Conservation (phyloP, 495 filamentous ascomycete species). For the Thozetella sp. region DNA sequence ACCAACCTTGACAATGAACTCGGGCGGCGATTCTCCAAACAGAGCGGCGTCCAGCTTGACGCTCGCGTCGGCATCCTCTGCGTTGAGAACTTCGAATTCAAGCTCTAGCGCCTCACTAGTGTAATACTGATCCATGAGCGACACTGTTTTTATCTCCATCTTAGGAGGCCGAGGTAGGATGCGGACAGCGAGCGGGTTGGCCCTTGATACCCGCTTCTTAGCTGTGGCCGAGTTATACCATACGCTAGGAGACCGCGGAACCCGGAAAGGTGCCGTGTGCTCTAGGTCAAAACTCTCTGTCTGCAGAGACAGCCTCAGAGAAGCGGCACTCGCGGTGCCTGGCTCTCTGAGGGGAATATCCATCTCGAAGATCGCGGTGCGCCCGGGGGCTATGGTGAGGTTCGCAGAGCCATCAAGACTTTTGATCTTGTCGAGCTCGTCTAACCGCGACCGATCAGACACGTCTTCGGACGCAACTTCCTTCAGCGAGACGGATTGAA, state of each 20-base stretch:
- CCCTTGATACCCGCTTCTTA: constrained; percentile 47
- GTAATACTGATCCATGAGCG: constrained; percentile 73
- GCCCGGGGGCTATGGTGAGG: constrained; percentile 67
- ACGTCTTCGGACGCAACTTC: constrained; percentile 4
- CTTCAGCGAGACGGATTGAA: constrained; percentile 15
- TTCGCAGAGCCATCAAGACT: constrained; percentile 58
- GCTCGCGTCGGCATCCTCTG: constrained; percentile 79
- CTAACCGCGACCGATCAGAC: constrained; percentile 20
- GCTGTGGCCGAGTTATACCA: constrained; percentile 59
- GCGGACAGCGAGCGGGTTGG: constrained; percentile 54
- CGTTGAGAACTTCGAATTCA: constrained; percentile 72
- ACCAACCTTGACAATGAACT: constrained; percentile 40
- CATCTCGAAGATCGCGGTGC: constrained; percentile 72
- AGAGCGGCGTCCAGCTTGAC: constrained; percentile 69
- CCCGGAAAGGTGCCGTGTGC: constrained; percentile 58
- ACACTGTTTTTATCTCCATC: constrained; percentile 69
- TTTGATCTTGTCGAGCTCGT: constrained; percentile 25
- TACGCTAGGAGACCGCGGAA: constrained; percentile 31
- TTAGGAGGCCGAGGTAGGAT: constrained; percentile 92
- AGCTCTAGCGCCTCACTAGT: constrained; percentile 74
- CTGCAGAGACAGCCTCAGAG: constrained; percentile 62
- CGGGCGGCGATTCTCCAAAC: constrained; percentile 60
- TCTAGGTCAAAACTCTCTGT: constrained; percentile 69
- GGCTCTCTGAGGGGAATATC: constrained; percentile 77
- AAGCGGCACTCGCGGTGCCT: constrained; percentile 69